Evolutionary conservation across 768 basidiomycete genomes (phyloP).

Genomic region (Termitomyces sp.): DNA sequence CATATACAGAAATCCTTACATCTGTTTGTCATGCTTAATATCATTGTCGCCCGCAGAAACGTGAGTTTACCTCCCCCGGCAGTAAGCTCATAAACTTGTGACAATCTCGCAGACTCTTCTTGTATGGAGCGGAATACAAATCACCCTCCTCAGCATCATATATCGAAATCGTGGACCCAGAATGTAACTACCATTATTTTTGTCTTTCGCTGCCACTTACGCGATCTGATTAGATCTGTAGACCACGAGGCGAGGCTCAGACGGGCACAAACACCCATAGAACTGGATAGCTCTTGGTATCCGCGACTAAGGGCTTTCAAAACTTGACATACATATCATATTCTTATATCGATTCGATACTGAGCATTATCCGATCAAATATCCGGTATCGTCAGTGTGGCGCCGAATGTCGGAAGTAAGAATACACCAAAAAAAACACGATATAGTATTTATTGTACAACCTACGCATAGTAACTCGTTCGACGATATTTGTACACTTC

Average conservation of each 20-base stretch:
- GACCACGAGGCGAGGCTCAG: conserved; percentile 12
- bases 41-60: conserved; percentile 23
- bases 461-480: too few species aligned
- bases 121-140: conserved; percentile 31
- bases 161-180: conserved; percentile 25
- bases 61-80: conserved; percentile 10
- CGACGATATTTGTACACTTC: too few species aligned
- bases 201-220: background rate
- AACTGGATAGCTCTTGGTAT: conserved; percentile 1
- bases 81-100: background rate
- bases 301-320: background rate
- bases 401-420: background rate
- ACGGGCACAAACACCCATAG: conserved; percentile 1
- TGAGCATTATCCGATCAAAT: too few species aligned
- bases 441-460: background rate
- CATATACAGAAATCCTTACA: background rate
- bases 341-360: background rate
- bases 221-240: background rate
- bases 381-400: background rate
- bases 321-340: background rate
- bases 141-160: conserved; percentile 24
- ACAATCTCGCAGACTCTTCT: conserved; percentile 25
- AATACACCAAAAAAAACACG: background rate
- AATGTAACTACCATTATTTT: conserved; percentile 7
- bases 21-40: conserved; percentile 12